Evolutionary conservation across 2,329 filamentous ascomycete species (phyloP).

Genomic region (Alternaria angustiovoidea): DNA sequence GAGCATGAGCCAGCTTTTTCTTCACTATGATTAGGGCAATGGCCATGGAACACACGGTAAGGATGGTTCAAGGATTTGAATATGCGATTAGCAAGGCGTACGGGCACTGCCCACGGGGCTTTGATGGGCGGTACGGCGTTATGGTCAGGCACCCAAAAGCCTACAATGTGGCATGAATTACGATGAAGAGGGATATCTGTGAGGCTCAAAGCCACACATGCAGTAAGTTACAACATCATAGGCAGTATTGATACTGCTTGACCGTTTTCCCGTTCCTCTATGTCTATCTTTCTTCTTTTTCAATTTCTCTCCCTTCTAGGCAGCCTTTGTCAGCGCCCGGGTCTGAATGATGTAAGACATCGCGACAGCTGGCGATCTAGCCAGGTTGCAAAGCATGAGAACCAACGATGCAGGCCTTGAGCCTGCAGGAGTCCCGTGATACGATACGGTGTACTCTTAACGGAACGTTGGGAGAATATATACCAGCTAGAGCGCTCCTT

Average conservation of each 20-base stretch:
- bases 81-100: slow-evolving; percentile 21
- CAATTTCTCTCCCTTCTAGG: neutral
- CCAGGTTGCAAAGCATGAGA: slow-evolving; percentile 11
- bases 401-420: slow-evolving; percentile 57
- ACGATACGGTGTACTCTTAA: slow-evolving; percentile 51
- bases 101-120: slow-evolving; percentile 2
- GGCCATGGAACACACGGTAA: neutral
- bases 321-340: neutral
- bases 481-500: slow-evolving; percentile 1
- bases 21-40: slow-evolving; percentile 50
- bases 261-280: neutral
- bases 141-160: slow-evolving; percentile 9
- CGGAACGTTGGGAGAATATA: slow-evolving; percentile 58
- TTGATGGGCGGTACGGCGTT: slow-evolving; percentile 2
- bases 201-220: neutral
- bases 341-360: neutral
- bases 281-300: neutral
- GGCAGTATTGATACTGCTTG: slow-evolving; percentile 1
- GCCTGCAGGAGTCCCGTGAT: slow-evolving; percentile 52
- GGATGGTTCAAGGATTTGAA: neutral
- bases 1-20: slow-evolving; percentile 67
- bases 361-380: neutral
- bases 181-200: neutral
- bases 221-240: slow-evolving; percentile 10
- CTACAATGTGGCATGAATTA: slow-evolving; percentile 9